A percentile compares a stretch with the other conserved stretches of the same genome.
Conservation (phyloP, 257 asterid genomes). For the Gentiana dahurica region DNA sequence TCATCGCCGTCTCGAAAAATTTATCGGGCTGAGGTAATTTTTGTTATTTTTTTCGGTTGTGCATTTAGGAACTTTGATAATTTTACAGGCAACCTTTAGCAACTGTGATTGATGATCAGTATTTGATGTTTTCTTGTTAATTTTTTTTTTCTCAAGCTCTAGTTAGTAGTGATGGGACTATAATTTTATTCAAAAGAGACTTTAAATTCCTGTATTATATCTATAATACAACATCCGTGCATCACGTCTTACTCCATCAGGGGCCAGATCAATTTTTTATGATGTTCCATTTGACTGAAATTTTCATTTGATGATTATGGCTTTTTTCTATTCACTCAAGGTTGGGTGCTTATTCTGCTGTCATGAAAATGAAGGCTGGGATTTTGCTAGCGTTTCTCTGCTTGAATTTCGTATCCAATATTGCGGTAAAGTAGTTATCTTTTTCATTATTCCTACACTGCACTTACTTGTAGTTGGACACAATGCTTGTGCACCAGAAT, state of each 20-base stretch:
- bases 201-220: neutral
- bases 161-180: neutral
- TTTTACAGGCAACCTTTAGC: too few relatives aligned
- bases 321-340: neutral
- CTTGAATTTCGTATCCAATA: constrained; percentile 21
- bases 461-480: constrained; percentile 1
- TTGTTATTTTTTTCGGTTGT: too few relatives aligned
- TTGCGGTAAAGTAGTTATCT: constrained; percentile 33
- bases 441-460: neutral
- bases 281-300: neutral
- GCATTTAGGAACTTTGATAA: too few relatives aligned
- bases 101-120: too few relatives aligned
- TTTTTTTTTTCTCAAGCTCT: neutral
- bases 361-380: constrained; percentile 27
- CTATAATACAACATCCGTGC: too few relatives aligned
- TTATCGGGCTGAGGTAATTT: too few relatives aligned
- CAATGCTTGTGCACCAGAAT: neutral
- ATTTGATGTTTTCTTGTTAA: neutral
- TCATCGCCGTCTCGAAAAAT: too few relatives aligned
- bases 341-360: constrained; percentile 21
- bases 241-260: neutral
- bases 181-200: neutral
- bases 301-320: neutral
- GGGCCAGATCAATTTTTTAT: neutral
- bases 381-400: constrained; percentile 23